Percentiles rank a stretch among this genome's conserved stretches.
These are phyloP conservation scores for Alternaria brassicae DNA, from an alignment of 2,329 filamentous ascomycete species.

Conservation along the genomic window DNA sequence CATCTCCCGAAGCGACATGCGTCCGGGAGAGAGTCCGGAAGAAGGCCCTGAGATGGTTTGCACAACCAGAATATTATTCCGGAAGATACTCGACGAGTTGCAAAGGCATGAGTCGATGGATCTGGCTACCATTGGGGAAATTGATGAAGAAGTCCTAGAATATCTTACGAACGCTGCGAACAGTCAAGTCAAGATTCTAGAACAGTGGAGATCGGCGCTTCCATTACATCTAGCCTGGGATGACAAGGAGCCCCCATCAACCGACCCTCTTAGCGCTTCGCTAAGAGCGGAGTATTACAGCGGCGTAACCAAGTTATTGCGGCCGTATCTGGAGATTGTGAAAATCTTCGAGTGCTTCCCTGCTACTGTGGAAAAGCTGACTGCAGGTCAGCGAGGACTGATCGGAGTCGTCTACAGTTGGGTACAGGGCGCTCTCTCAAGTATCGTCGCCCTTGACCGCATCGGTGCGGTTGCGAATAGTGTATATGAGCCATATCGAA, in stretches of 20 bases:
- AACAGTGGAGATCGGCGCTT: neutral
- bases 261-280: constrained; percentile 2
- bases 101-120: neutral
- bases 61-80: neutral
- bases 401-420: neutral
- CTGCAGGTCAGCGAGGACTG: neutral
- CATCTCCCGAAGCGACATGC: neutral
- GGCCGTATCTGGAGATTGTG: neutral
- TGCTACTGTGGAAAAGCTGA: neutral
- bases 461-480: neutral
- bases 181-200: neutral
- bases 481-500: neutral
- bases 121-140: neutral
- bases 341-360: neutral
- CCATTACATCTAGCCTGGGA: neutral
- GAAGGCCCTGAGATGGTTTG: neutral
- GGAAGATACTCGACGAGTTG: neutral
- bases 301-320: neutral
- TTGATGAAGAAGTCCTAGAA: neutral
- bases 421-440: neutral
- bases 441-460: neutral
- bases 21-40: neutral
- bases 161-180: neutral
- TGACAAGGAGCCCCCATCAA: neutral
- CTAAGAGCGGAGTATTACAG: constrained; percentile 5